Evolutionary conservation across 768 basidiomycete species (phyloP), one percentile per base, ranked within the genome.

Genomic region (Boletus subparvulus): DNA sequence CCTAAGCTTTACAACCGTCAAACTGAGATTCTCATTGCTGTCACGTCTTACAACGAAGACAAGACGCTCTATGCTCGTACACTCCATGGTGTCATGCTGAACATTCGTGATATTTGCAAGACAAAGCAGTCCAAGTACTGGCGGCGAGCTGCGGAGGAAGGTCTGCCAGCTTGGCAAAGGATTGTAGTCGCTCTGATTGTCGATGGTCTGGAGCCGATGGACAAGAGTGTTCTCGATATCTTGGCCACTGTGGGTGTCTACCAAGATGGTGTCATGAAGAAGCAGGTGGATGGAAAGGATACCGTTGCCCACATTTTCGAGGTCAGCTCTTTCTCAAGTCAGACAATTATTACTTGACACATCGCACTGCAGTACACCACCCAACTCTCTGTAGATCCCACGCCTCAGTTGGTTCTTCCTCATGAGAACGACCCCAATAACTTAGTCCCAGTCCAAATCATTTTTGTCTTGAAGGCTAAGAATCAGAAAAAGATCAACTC

Each of bases 401-500:
- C 88, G 3, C 95, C 95, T 1, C 90, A 92, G 66, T 81, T 98
- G 37, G 89, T 98, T 47, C 85, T 94, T 26, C 96, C 97, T 39
- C 90, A 92, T 66, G 81, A 85, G 13, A 89, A 92, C 36, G 93
- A 97, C 65, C 84, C 91, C 17, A 92, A 94, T 75, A 97, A 97
- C 70, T 74, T 98, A 33, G 91, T 95, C 3, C 92, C 94, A 0
- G 93, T 97, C 5, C 91, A 93, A 66, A 87, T 97, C 63, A 94
- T 96, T 56, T 81, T 96, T 51, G 85, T 94, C 54, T 74, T 96
- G 63, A 97, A 96, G 73, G 92, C 92, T 8, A 90, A 95, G 77
- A 96, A 96, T 75, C 86, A 91, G 71, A 95, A 94, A 80, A 95
- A 96, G 78, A 94, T 94, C 74, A 94, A 94, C 67, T 92, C 91